A percentile compares a stretch with the other conserved stretches of the same genome.
phyloP scores from a whole-genome alignment of 106 monocot species.

The Agapanthus africanus region DNA sequence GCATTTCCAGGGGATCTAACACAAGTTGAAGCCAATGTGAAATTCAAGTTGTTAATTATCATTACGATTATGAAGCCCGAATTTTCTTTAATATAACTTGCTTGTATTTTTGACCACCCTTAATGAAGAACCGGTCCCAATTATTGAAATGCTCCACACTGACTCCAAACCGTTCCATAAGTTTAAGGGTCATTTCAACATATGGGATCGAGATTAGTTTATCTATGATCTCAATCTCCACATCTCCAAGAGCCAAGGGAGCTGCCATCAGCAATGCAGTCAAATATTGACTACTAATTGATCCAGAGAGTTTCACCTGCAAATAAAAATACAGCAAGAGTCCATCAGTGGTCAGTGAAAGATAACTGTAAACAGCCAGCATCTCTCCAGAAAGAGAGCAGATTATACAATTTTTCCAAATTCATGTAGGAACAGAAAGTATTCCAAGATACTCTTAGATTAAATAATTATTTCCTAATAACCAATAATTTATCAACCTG shows the following conservation, averaged over 20 bases:
- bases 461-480: too few relatives aligned
- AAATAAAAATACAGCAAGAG: background rate
- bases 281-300: conserved; percentile 95
- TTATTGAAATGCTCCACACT: conserved; percentile 61
- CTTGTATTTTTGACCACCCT: conserved; percentile 92
- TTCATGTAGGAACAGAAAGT: too few relatives aligned
- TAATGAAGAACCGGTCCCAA: conserved; percentile 81
- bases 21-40: background rate
- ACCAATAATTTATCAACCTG: too few relatives aligned
- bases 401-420: background rate
- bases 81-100: conserved; percentile 23
- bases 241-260: conserved; percentile 86
- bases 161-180: conserved; percentile 95
- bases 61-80: background rate
- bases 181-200: conserved; percentile 95
- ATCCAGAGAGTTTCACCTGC: conserved; percentile 93
- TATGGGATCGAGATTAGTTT: conserved; percentile 94
- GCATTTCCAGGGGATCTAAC: conserved; percentile 79
- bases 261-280: conserved; percentile 97
- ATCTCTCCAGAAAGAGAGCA: background rate
- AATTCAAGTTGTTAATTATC: background rate
- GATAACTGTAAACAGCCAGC: background rate
- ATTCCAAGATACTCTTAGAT: too few relatives aligned
- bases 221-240: conserved; percentile 95
- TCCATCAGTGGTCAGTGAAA: background rate